These are phyloP conservation scores for Hyaloscypha finlandica DNA, from an alignment of 495 filamentous ascomycete genomes.

Conservation along the genomic window DNA sequence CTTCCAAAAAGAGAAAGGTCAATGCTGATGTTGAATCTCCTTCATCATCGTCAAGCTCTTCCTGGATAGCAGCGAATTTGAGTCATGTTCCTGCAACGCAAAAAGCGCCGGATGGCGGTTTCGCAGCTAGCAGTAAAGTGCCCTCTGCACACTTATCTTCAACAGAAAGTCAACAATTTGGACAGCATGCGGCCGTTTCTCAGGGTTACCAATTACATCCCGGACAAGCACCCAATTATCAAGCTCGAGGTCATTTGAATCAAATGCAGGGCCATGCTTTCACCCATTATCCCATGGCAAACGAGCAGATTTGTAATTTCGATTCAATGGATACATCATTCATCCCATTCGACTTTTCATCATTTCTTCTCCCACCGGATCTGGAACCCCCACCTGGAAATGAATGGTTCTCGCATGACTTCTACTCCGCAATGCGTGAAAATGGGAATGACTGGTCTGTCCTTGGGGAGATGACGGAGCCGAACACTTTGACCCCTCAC, in stretches of 20 bases:
- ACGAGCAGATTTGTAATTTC: not conserved
- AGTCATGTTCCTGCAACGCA: too few species aligned
- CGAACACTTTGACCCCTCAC: not conserved
- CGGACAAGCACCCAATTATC: not conserved
- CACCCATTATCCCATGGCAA: not conserved
- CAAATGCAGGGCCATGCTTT: constrained; percentile 7
- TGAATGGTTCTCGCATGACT: constrained; percentile 28
- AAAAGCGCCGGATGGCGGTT: too few species aligned
- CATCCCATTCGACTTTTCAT: constrained; percentile 19
- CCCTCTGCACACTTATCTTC: not conserved
- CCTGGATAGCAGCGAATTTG: too few species aligned
- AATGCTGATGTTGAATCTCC: too few species aligned
- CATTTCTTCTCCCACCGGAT: constrained; percentile 17
- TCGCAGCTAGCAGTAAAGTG: not conserved
- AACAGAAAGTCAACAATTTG: not conserved
- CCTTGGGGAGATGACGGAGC: not conserved
- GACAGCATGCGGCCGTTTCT: not conserved
- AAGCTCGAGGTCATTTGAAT: not conserved
- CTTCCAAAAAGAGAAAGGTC: too few species aligned
- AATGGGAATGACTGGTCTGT: constrained; percentile 15
- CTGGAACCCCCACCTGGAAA: constrained; percentile 2
- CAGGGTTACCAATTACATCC: too few species aligned
- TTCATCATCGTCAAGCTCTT: too few species aligned
- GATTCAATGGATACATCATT: constrained; percentile 5
- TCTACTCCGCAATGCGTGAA: constrained; percentile 24